Percentiles rank a stretch among this genome's conserved stretches.
Conservation (phyloP, 2,329 filamentous ascomycete genomes). For the Scorias spongiosa region DNA sequence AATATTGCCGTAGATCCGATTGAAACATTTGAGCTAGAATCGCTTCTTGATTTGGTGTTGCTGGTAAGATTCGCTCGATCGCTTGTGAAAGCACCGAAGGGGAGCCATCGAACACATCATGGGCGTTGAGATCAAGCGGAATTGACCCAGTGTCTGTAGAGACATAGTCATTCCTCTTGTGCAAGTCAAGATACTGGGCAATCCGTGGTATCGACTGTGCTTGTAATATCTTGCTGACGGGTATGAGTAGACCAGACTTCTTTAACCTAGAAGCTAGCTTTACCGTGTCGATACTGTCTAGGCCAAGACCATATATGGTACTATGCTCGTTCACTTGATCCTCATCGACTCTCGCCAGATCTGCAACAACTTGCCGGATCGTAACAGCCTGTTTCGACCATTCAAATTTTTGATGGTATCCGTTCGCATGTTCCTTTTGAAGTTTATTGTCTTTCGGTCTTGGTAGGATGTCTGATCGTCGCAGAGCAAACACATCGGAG, state of each 20-base stretch:
- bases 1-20: conserved; percentile 62
- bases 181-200: conserved; percentile 13
- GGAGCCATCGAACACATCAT: background rate
- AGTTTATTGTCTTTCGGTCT: conserved; percentile 1
- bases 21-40: conserved; percentile 71
- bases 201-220: conserved; percentile 53
- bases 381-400: conserved; percentile 42
- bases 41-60: conserved; percentile 72
- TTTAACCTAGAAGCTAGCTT: conserved; percentile 63
- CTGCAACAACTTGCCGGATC: conserved; percentile 48
- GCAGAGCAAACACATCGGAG: conserved; percentile 7
- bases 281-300: conserved; percentile 87
- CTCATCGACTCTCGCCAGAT: conserved; percentile 40
- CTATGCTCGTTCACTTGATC: conserved; percentile 40
- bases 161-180: background rate
- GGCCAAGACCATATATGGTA: conserved; percentile 64
- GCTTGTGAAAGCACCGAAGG: conserved; percentile 10
- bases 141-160: background rate
- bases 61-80: conserved; percentile 50
- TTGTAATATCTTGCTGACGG: conserved; percentile 65
- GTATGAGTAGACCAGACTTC: conserved; percentile 41
- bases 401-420: conserved; percentile 25
- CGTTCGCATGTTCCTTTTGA: conserved; percentile 9
- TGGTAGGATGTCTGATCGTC: conserved; percentile 4
- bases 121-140: conserved; percentile 1